These are phyloP conservation scores for Mycena rebaudengoi DNA, from an alignment of 768 basidiomycete species.

Conservation along the genomic window DNA sequence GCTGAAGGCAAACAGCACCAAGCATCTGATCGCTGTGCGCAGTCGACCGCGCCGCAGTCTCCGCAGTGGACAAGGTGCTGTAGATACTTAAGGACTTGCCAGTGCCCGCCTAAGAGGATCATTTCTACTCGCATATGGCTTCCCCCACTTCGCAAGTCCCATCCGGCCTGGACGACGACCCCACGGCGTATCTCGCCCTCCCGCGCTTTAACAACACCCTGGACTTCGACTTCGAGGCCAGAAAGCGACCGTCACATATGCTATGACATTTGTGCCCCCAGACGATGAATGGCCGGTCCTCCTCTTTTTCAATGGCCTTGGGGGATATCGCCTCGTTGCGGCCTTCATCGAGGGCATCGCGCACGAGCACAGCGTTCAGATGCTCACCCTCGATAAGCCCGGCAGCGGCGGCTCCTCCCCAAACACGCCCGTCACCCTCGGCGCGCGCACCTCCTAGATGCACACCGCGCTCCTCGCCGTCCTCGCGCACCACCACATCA, in stretches of 20 bases:
- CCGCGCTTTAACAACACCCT: conserved; percentile 22
- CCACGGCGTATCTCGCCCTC: conserved; percentile 17
- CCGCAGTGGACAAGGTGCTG: too few relatives aligned
- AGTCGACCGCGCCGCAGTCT: too few relatives aligned
- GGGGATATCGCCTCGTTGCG: conserved; percentile 23
- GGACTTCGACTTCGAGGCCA: conserved; percentile 7
- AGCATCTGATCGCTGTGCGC: too few relatives aligned
- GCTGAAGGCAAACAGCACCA: too few relatives aligned
- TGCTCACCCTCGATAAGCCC: conserved; percentile 25
- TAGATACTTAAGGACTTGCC: too few relatives aligned
- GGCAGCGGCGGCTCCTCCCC: conserved; percentile 3
- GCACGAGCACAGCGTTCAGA: conserved; percentile 10
- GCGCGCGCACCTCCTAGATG: conserved; percentile 19
- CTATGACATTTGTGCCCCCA: conserved; percentile 1
- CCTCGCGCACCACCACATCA: conserved; percentile 5
- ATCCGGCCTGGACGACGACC: conserved; percentile 18
- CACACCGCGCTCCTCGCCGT: conserved; percentile 24
- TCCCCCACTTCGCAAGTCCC: background rate
- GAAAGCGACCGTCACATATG: conserved; percentile 13
- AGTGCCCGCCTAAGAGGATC: too few relatives aligned
- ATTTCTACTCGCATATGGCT: too few relatives aligned
- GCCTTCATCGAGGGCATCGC: conserved; percentile 24
- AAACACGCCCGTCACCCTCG: background rate
- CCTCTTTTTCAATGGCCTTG: conserved; percentile 28
- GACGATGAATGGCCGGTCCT: conserved; percentile 20